Base-by-base conservation (phyloP, 2,329 filamentous ascomycete genomes). In the Fusarium beomiforme region DNA sequence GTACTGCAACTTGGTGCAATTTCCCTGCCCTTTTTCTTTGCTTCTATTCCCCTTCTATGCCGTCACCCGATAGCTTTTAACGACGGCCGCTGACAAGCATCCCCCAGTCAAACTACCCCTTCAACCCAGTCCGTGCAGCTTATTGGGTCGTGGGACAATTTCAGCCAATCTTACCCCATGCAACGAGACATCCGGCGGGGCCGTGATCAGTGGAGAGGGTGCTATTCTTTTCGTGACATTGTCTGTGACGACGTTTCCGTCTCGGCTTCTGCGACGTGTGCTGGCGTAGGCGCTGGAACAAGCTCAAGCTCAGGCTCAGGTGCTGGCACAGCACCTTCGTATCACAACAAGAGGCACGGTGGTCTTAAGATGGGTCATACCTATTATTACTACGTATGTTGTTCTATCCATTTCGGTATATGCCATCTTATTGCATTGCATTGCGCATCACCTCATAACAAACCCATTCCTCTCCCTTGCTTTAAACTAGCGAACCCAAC, bases 141-240 rank as follows among this genome's bases (percentile, higher is more conserved):
- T 47, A 86, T 96, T 75, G 95, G 95, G 69, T 97, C 94, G 70
- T 98, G 95, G 95, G 95, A 98, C 84, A 97, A 97, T 84, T 98
- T 98, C 82, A 85, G 87, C 67, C 90, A 88, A 77, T 85, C 89
- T 53, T 95, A 97, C 84, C 85, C 85, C 47, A 94, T 98, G 90
- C 90, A 95, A 79, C 89, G 90, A 75, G 95, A 98, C 82, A 84
- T 83, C 70, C 90, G 92, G 78, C 90, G 92, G 74, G 92, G 93
- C 72, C 86, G 86, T 63, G 90, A 90, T 69, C 90, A 93, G 80
- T 98, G 94, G 94, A 90, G 91, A 77, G 95, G 94, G 44, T 97
- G 94, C 80, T 93, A 96, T 83, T 89, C 89, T 39, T 97, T 97
- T 81, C 90, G 91, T 69, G 90, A 96, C 79, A 96, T 97, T 78